phyloP scores from a whole-genome alignment of 371 early-diverging fungal species.

The Furculomyces boomerangus region DNA sequence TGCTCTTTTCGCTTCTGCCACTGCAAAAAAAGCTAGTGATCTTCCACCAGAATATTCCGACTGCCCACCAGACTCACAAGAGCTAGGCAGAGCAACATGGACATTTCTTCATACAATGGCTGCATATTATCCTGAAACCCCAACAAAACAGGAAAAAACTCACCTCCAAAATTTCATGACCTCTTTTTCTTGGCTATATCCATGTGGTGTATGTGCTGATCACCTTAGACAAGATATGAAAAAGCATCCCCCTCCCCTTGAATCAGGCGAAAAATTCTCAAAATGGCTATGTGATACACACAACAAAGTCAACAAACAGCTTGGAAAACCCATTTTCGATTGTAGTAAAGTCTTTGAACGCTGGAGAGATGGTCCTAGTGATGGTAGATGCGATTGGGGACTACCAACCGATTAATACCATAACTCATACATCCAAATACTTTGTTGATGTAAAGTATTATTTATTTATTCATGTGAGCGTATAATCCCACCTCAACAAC shows the following conservation, averaged over 20 bases:
- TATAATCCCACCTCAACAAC: too few relatives aligned
- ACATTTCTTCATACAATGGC: constrained; percentile 97
- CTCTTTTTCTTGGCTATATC: constrained; percentile 79
- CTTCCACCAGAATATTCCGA: constrained; percentile 18
- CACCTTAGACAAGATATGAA: constrained; percentile 59
- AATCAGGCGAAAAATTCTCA: constrained; percentile 43
- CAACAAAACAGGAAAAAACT: constrained; percentile 54
- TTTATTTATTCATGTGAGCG: too few relatives aligned
- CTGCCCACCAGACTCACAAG: constrained; percentile 77
- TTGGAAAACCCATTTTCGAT: constrained; percentile 86
- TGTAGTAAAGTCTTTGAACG: constrained; percentile 83
- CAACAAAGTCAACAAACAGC: constrained; percentile 88
- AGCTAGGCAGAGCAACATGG: constrained; percentile 91
- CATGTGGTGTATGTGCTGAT: constrained; percentile 83
- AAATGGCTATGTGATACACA: constrained; percentile 92
- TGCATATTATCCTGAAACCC: constrained; percentile 87
- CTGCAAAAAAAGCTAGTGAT: constrained; percentile 6
- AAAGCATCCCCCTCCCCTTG: constrained; percentile 68
- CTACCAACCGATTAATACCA: too few relatives aligned
- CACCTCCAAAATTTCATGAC: constrained; percentile 48
- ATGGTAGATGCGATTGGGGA: constrained; percentile 51
- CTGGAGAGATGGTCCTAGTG: constrained; percentile 73
- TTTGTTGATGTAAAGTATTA: too few relatives aligned
- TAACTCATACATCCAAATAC: too few relatives aligned
- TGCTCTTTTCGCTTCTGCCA: too few relatives aligned